These are phyloP conservation scores for Chaetomidium leptoderma DNA, from an alignment of 495 filamentous ascomycete genomes.

Conservation along the genomic window DNA sequence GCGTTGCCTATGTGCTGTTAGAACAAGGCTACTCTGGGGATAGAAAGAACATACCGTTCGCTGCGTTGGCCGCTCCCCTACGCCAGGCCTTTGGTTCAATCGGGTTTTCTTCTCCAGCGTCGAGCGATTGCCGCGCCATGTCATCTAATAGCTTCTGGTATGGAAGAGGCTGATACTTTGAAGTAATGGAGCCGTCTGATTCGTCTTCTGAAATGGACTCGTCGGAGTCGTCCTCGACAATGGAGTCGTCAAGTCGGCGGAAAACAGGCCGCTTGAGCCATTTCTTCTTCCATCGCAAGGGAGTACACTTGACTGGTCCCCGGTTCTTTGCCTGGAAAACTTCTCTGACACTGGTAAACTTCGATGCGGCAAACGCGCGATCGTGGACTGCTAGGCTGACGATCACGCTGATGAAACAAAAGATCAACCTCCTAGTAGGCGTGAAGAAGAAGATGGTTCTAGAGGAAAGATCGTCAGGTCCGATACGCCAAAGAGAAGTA, in stretches of 20 bases:
- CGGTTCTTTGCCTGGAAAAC: conserved; percentile 27
- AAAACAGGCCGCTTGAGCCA: too few relatives aligned
- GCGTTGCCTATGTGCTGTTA: conserved; percentile 9
- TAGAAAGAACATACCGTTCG: conserved; percentile 19
- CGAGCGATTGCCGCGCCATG: conserved; percentile 21
- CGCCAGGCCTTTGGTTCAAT: conserved; percentile 17
- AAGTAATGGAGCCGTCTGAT: background rate
- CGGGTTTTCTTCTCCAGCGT: conserved; percentile 18
- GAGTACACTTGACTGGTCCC: conserved; percentile 22
- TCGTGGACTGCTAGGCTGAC: conserved; percentile 17
- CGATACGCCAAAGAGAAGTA: conserved; percentile 4
- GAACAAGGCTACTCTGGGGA: conserved; percentile 9
- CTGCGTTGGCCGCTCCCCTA: conserved; percentile 20
- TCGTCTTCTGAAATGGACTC: background rate
- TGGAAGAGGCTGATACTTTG: conserved; percentile 16
- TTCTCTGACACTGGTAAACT: conserved; percentile 14
- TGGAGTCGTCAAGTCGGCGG: too few relatives aligned
- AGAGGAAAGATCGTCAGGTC: conserved; percentile 2
- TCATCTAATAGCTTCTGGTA: conserved; percentile 23
- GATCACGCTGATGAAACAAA: conserved; percentile 22
- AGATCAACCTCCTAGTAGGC: conserved; percentile 16
- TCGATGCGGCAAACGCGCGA: conserved; percentile 15
- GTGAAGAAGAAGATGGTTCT: conserved; percentile 25
- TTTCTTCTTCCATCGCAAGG: conserved; percentile 27
- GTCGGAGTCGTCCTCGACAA: conserved; percentile 1